These are phyloP conservation scores for Nematocida sp. DNA, from an alignment of 371 early-diverging fungal genomes.

Conservation along the genomic window DNA sequence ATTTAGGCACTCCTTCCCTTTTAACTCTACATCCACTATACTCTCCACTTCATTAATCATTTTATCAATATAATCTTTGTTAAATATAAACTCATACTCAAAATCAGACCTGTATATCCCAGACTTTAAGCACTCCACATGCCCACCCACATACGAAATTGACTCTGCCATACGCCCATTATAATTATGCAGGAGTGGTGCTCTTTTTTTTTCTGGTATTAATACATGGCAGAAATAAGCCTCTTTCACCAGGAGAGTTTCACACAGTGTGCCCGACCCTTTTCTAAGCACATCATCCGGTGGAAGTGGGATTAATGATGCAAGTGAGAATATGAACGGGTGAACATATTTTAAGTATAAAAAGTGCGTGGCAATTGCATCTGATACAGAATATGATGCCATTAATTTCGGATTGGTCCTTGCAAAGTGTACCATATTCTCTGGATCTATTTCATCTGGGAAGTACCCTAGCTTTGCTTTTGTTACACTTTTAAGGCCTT, in stretches of 20 bases:
- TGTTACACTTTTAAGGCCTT: slow-evolving; percentile 89
- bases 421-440: slow-evolving; percentile 90
- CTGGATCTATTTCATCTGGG: slow-evolving; percentile 96
- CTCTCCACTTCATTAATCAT: slow-evolving; percentile 81
- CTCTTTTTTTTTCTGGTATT: slow-evolving; percentile 90
- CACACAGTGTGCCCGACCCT: slow-evolving; percentile 96
- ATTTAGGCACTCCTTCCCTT: slow-evolving; percentile 33
- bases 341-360: slow-evolving; percentile 98
- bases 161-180: slow-evolving; percentile 85
- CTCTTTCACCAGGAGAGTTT: slow-evolving; percentile 88
- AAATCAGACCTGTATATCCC: slow-evolving; percentile 96
- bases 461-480: slow-evolving; percentile 92
- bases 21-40: slow-evolving; percentile 44
- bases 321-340: slow-evolving; percentile 95
- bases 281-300: slow-evolving; percentile 91
- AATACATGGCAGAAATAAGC: slow-evolving; percentile 75
- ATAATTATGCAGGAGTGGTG: slow-evolving; percentile 75
- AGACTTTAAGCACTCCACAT: slow-evolving; percentile 94
- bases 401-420: slow-evolving; percentile 85
- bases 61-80: slow-evolving; percentile 73
- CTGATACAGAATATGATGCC: slow-evolving; percentile 97
- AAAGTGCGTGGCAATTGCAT: slow-evolving; percentile 97
- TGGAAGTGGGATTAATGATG: slow-evolving; percentile 92
- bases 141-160: slow-evolving; percentile 96
- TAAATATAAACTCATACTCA: slow-evolving; percentile 78